These are phyloP conservation scores for Asparagopsis taxiformis DNA, from an alignment of 31 red algal genomes.

Conservation along the genomic window DNA sequence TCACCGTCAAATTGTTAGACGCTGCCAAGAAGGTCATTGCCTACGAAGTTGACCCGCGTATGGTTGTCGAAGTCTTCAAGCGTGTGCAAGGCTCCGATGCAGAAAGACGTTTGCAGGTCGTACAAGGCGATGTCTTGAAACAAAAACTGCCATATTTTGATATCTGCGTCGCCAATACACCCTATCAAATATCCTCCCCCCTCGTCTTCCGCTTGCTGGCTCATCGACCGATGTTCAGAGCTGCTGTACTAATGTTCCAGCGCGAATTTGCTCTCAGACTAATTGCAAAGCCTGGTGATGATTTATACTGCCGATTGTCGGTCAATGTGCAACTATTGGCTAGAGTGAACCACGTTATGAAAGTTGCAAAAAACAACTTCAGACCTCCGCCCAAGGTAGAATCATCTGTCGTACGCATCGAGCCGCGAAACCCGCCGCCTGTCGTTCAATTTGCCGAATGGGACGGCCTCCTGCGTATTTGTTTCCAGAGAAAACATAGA, in stretches of 20 bases:
- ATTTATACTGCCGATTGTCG: constrained; percentile 87
- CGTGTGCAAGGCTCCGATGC: constrained; percentile 72
- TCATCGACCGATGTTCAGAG: constrained; percentile 79
- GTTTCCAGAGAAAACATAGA: constrained; percentile 93
- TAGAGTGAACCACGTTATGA: constrained; percentile 80
- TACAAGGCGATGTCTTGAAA: constrained; percentile 89
- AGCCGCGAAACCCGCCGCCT: constrained; percentile 83
- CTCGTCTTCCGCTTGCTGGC: constrained; percentile 93
- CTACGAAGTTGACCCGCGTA: constrained; percentile 91
- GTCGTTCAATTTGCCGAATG: constrained; percentile 76
- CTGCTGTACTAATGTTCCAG: constrained; percentile 96
- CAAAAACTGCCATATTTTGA: constrained; percentile 89
- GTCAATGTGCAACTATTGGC: constrained; percentile 94
- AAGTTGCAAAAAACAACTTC: constrained; percentile 92
- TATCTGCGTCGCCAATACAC: constrained; percentile 93
- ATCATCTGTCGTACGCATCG: constrained; percentile 85
- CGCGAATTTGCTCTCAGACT: constrained; percentile 93
- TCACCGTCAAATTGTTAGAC: constrained; percentile 81
- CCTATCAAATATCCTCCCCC: constrained; percentile 98
- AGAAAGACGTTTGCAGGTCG: constrained; percentile 48
- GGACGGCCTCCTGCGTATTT: constrained; percentile 89
- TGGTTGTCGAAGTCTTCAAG: constrained; percentile 91
- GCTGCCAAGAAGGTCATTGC: constrained; percentile 80
- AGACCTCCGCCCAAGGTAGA: constrained; percentile 97
- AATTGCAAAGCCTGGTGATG: constrained; percentile 83